These are phyloP conservation scores for Arthrinium phaeospermum DNA, from an alignment of 2,329 filamentous ascomycete genomes.

Conservation along the genomic window DNA sequence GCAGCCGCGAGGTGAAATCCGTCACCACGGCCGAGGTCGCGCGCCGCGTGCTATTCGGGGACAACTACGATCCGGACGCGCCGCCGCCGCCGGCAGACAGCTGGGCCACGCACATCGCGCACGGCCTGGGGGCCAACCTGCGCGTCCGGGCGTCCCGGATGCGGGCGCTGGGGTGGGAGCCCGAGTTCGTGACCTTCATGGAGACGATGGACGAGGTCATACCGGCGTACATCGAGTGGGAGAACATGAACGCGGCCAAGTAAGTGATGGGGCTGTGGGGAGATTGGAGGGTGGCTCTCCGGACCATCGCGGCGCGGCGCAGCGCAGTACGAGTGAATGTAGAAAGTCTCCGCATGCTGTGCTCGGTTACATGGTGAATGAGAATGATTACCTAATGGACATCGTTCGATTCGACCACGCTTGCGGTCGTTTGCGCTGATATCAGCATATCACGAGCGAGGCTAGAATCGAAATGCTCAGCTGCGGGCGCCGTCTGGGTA, in stretches of 20 bases:
- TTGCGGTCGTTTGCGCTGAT: not conserved
- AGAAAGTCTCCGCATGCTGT: not conserved
- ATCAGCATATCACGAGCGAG: not conserved
- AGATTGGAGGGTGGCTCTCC: not conserved
- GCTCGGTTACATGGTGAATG: not conserved
- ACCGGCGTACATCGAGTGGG: constrained; percentile 5
- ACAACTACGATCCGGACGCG: constrained; percentile 28
- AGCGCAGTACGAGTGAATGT: no score
- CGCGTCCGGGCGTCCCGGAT: constrained; percentile 25
- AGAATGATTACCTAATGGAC: not conserved
- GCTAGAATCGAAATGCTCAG: not conserved
- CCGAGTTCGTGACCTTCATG: constrained; percentile 16
- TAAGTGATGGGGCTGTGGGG: not conserved
- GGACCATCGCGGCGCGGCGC: not conserved
- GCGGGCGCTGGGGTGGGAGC: constrained; percentile 26
- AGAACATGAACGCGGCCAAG: not conserved
- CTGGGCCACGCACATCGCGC: constrained; percentile 30
- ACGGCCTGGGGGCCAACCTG: constrained; percentile 29
- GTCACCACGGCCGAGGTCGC: constrained; percentile 27
- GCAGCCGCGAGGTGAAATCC: constrained; percentile 23
- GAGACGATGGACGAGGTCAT: constrained; percentile 18
- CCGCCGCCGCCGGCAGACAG: constrained; percentile 27
- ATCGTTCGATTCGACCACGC: not conserved
- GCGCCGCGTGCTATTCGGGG: constrained; percentile 25
- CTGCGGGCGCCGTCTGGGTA: not conserved